Base-by-base conservation (phyloP, 108 stramenopile genomes). In the Conticribra guillardii region DNA sequence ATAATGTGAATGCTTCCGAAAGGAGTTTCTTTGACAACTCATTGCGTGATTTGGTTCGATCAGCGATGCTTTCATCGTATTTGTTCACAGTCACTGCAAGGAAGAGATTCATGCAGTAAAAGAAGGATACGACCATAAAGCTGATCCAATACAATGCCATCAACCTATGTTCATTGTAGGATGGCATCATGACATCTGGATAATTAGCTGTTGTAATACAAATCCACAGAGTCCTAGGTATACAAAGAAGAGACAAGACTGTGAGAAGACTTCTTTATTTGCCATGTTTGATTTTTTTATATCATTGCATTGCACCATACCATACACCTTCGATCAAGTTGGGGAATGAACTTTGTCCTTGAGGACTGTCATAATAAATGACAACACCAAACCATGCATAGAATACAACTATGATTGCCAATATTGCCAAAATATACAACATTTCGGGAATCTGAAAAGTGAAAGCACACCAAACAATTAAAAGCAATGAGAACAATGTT, bases 131-230 rank as follows among this genome's bases (percentile, higher is more conserved):
- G 15, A 84, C 45, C 89, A 94, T 91, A 64, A 85, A 94, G 28
- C 76, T 75, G 15, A 90, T 67, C 37, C 89, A 94, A 67, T 76
- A 94, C 19, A 90, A 11, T 28, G 75, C 81, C n/a, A 74, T 64
- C 30, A 84, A 57, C 27, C 89, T 79, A 62, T 89, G 80, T 37
- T 83, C 63, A 54, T 89, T 91, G 81, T 89, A 94, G 3, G 82
- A 73, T 19, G 85, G 80, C 89, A 91, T 94, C 85, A 88, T 88
- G 11, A 91, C 83, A 60, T 90, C 92, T 0, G 93, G 93, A 57
- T 90, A 94, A 60, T 89, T 94, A 11, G 87, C 93, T 14, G 93
- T 94, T 0, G 93, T 94, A 1, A 91, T 73, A 32, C 81, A 82
- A 50, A 88, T 89, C 86, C 87, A 91, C 2, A 91, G 49, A 0